A percentile compares a stretch with the other conserved stretches of the same genome.
Evolutionary conservation across 352 stramenopile genomes (phyloP).

Genomic region (Peronosclerospora sorghi): DNA sequence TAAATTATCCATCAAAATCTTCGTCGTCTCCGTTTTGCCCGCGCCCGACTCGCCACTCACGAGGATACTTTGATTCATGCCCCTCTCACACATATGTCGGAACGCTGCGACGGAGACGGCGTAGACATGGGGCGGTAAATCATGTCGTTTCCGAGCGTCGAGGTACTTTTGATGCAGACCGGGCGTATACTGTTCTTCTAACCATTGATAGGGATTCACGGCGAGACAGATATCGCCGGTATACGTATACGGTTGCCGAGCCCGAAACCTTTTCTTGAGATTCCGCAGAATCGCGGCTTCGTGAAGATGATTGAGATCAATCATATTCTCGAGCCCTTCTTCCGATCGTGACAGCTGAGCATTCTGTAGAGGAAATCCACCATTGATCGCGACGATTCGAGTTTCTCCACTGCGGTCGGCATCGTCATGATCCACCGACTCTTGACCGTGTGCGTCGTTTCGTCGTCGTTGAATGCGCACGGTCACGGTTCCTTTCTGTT

Average conservation of each 20-base stretch:
- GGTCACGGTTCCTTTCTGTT: constrained; percentile 29
- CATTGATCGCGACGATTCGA: constrained; percentile 26
- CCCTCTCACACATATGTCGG: constrained; percentile 42
- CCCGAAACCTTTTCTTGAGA: constrained; percentile 68
- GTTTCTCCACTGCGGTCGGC: constrained; percentile 11
- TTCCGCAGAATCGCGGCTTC: constrained; percentile 87
- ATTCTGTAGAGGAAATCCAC: constrained; percentile 60
- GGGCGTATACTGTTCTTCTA: constrained; percentile 65
- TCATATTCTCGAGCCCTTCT: constrained; percentile 63
- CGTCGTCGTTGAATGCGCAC: constrained; percentile 25
- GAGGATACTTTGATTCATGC: constrained; percentile 75
- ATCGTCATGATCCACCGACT: constrained; percentile 15
- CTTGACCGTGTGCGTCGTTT: constrained; percentile 19
- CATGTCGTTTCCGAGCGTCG: constrained; percentile 21
- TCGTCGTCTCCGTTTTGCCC: constrained; percentile 91
- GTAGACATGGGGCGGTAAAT: constrained; percentile 63
- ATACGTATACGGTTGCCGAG: constrained; percentile 88
- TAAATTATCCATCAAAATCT: constrained; percentile 85
- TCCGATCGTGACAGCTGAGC: constrained; percentile 11
- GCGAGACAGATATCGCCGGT: constrained; percentile 95
- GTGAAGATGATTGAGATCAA: constrained; percentile 78
- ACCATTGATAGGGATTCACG: constrained; percentile 92
- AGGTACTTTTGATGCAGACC: constrained; percentile 65
- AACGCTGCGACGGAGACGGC: constrained; percentile 58
- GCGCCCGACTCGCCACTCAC: constrained; percentile 83